A percentile compares a stretch with the other conserved stretches of the same genome.
Evolutionary conservation across 331 rosid genomes (phyloP).

Genomic region (Acacia concinna): DNA sequence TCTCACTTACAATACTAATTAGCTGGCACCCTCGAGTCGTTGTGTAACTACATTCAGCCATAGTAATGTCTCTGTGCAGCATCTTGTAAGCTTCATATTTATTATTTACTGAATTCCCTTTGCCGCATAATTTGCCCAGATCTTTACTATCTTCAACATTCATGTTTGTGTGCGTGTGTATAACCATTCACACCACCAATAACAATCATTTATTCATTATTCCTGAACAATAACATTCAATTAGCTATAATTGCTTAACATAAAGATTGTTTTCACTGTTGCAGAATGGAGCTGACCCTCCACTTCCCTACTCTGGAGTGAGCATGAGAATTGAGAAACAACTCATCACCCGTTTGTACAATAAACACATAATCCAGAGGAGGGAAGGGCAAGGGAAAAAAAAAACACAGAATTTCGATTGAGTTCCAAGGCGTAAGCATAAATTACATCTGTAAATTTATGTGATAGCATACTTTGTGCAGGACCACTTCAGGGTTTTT

Average conservation of each 20-base stretch:
- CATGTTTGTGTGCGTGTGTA: too few relatives aligned
- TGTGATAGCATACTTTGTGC: not conserved
- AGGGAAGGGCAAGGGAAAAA: not conserved
- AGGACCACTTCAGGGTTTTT: not conserved
- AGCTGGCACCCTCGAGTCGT: not conserved
- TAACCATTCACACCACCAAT: too few relatives aligned
- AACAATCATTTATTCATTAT: too few relatives aligned
- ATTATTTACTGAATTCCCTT: not conserved
- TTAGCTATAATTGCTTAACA: not conserved
- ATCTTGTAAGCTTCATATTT: slow-evolving; percentile 47
- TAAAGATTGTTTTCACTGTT: slow-evolving; percentile 8
- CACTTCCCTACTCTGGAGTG: slow-evolving; percentile 29
- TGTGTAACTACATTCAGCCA: not conserved
- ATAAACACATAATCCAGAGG: slow-evolving; percentile 1
- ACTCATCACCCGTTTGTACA: slow-evolving; percentile 27
- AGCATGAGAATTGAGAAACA: slow-evolving; percentile 33
- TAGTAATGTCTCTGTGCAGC: slow-evolving; percentile 33
- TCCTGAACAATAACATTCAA: not conserved
- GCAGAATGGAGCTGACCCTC: slow-evolving; percentile 34
- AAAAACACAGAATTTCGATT: not conserved
- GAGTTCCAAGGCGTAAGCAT: not conserved
- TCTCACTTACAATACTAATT: not conserved
- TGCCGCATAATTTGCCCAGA: not conserved
- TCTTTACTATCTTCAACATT: not conserved
- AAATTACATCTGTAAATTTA: slow-evolving; percentile 27